Evolutionary conservation across 495 filamentous ascomycete species (phyloP).

Genomic region (Trichoderma reesei): DNA sequence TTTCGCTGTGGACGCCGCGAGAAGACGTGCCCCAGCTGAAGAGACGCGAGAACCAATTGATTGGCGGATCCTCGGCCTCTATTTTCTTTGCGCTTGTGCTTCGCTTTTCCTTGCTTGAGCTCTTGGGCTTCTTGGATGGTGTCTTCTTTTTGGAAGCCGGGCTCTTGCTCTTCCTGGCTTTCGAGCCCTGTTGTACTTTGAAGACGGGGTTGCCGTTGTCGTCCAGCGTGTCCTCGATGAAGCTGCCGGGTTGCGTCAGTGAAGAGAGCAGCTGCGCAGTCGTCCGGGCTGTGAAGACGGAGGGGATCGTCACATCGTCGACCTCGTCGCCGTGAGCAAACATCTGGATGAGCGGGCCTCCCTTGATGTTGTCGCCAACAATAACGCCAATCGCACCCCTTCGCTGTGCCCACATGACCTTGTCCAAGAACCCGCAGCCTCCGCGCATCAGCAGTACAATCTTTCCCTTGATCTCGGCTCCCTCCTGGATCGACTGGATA

Average conservation of each 20-base stretch:
- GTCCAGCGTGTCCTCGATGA: constrained; percentile 44
- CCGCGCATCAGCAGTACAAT: constrained; percentile 83
- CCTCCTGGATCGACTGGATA: constrained; percentile 90
- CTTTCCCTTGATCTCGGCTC: constrained; percentile 87
- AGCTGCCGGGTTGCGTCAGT: constrained; percentile 62
- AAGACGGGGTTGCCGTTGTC: constrained; percentile 39
- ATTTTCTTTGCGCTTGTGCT: constrained; percentile 9
- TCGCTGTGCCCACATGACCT: constrained; percentile 91
- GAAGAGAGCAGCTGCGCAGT: constrained; percentile 91
- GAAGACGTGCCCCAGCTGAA: constrained; percentile 34
- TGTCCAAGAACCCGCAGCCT: constrained; percentile 93
- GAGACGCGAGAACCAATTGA: constrained; percentile 49
- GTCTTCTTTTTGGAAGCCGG: constrained; percentile 16
- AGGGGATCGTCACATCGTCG: constrained; percentile 86
- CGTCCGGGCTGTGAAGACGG: constrained; percentile 88
- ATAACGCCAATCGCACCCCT: constrained; percentile 83
- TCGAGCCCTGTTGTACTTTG: constrained; percentile 40
- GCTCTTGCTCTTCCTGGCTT: constrained; percentile 27
- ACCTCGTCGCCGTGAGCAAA: constrained; percentile 82
- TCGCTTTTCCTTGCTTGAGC: constrained; percentile 12
- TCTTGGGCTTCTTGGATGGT: constrained; percentile 15
- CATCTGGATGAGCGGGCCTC: constrained; percentile 88
- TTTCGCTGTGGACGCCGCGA: constrained; percentile 38
- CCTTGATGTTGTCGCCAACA: constrained; percentile 84
- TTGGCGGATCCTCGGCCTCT: constrained; percentile 9